phyloP scores from a whole-genome alignment of 1,284 basidiomycete species.

The Leccinum subfulvum region DNA sequence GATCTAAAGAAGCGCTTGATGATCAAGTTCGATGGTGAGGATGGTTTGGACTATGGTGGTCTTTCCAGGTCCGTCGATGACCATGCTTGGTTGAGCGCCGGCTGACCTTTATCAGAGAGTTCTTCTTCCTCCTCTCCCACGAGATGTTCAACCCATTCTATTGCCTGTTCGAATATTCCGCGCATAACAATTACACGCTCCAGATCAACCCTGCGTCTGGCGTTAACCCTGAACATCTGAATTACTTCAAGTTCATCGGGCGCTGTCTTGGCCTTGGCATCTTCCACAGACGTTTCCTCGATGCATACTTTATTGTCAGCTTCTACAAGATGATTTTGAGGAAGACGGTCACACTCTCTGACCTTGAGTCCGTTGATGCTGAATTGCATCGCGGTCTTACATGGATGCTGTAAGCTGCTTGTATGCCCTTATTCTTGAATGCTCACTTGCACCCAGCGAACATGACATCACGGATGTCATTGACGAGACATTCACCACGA shows the following conservation, averaged over 20 bases:
- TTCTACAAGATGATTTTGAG: slow-evolving; percentile 98
- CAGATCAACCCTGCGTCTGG: slow-evolving; percentile 95
- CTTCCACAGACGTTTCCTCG: slow-evolving; percentile 94
- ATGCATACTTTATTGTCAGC: slow-evolving; percentile 94
- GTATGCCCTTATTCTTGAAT: slow-evolving; percentile 3
- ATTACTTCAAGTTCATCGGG: slow-evolving; percentile 98
- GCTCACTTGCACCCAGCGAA: slow-evolving; percentile 46
- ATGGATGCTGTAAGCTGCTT: slow-evolving; percentile 80
- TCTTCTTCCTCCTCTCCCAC: slow-evolving; percentile 91
- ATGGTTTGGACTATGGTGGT: slow-evolving; percentile 94
- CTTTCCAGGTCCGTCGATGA: slow-evolving; percentile 66
- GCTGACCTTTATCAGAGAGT: slow-evolving; percentile 48
- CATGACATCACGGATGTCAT: slow-evolving; percentile 91
- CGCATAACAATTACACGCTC: slow-evolving; percentile 94
- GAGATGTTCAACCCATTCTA: slow-evolving; percentile 97
- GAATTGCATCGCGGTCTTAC: slow-evolving; percentile 86
- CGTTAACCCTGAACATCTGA: slow-evolving; percentile 94
- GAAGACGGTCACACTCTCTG: slow-evolving; percentile 84
- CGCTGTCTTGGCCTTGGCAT: slow-evolving; percentile 89
- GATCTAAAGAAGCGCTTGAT: slow-evolving; percentile 94
- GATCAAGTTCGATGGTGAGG: slow-evolving; percentile 98
- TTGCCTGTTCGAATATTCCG: slow-evolving; percentile 95
- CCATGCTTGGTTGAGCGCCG: background rate
- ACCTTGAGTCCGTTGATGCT: slow-evolving; percentile 86
- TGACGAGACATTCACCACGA: slow-evolving; percentile 87